These are phyloP conservation scores for Cladorrhinum sp. DNA, from an alignment of 2,329 filamentous ascomycete genomes.

Conservation along the genomic window DNA sequence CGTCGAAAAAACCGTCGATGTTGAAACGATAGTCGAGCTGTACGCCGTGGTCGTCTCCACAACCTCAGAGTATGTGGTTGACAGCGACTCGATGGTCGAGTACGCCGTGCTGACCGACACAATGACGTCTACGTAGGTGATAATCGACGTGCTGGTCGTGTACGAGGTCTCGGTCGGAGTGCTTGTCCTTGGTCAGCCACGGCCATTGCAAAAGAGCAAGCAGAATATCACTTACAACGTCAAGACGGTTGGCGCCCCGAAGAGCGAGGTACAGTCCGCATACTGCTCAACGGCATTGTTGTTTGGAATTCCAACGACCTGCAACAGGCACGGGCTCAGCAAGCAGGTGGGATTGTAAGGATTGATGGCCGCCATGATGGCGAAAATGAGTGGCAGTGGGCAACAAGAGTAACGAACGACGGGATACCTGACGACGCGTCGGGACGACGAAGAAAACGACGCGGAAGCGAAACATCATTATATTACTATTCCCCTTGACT, in stretches of 20 bases:
- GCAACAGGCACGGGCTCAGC: not conserved
- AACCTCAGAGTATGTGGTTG: slow-evolving; percentile 3
- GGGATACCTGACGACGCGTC: too few species aligned
- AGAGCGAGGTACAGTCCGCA: slow-evolving; percentile 2
- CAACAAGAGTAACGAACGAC: too few species aligned
- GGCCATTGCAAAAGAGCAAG: not conserved
- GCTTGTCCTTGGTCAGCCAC: too few species aligned
- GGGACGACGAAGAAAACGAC: too few species aligned
- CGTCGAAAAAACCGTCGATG: slow-evolving; percentile 1
- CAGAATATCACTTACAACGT: not conserved
- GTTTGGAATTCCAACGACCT: slow-evolving; percentile 7
- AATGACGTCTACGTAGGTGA: slow-evolving; percentile 10
- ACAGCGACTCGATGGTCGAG: not conserved
- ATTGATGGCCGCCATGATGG: not conserved
- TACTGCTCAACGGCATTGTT: not conserved
- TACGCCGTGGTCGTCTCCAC: slow-evolving; percentile 3
- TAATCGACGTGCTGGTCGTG: too few species aligned
- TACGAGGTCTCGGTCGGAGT: too few species aligned
- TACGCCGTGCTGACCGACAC: slow-evolving; percentile 9
- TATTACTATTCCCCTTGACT: too few species aligned
- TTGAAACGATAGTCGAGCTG: slow-evolving; percentile 6
- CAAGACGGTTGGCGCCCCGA: slow-evolving; percentile 2
- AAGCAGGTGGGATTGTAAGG: not conserved
- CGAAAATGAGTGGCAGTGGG: too few species aligned
- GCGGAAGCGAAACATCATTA: too few species aligned